Conservation (phyloP, 164 flowering plant species). For the Hamamelis virginiana region DNA sequence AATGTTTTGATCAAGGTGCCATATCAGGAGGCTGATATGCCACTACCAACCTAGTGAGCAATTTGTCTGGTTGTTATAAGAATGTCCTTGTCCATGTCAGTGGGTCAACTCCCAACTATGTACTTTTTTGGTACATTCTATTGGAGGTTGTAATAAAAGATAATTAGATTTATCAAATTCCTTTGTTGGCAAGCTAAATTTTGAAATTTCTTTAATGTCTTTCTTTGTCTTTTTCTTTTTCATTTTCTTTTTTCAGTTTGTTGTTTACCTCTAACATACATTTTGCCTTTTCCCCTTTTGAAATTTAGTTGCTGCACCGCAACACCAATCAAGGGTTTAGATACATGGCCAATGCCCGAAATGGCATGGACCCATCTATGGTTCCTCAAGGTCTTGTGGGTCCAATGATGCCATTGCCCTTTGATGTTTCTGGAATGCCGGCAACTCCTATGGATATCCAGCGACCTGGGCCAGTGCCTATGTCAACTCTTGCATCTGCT, state of each 20-base stretch:
- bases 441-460: constrained; percentile 34
- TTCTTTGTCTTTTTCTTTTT: neutral
- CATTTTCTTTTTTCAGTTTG: neutral
- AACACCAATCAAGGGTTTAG: constrained; percentile 52
- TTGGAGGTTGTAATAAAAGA: no score
- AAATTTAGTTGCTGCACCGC: constrained; percentile 39
- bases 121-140: no score
- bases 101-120: no score
- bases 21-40: no score
- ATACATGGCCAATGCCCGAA: constrained; percentile 50
- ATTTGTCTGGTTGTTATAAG: no score
- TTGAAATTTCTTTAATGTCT: no score
- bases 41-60: no score
- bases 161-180: no score
- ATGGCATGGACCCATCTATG: constrained; percentile 46
- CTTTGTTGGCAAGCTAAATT: no score
- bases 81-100: no score
- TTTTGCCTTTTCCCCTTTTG: neutral
- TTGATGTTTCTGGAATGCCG: constrained; percentile 47
- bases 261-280: neutral
- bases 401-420: constrained; percentile 49
- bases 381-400: constrained; percentile 54
- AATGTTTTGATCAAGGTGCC: no score
- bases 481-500: constrained; percentile 60
- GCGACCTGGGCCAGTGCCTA: constrained; percentile 41